phyloP scores from a whole-genome alignment of 306 rosid genomes.

The Corylus avellana region DNA sequence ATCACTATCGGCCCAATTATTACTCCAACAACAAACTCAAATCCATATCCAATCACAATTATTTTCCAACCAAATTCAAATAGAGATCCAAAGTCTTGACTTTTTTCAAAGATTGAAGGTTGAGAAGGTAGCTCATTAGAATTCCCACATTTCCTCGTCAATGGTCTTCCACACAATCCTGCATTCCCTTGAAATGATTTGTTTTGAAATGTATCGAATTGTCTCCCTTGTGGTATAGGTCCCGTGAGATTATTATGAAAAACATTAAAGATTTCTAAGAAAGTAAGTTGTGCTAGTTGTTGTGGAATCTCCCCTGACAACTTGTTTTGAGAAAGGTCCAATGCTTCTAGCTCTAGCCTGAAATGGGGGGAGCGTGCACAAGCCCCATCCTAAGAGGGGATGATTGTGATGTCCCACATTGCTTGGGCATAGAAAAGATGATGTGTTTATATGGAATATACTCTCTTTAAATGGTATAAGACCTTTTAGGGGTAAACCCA shows the following conservation, averaged over 20 bases:
- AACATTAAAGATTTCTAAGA: neutral
- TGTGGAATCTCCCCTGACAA: neutral
- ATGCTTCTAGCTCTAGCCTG: neutral
- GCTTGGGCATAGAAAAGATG: no score
- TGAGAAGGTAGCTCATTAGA: neutral
- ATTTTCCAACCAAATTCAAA: neutral
- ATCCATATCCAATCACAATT: neutral
- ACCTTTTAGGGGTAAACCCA: no score
- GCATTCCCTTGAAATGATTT: neutral
- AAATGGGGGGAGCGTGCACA: no score
- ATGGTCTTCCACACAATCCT: neutral
- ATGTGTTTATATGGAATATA: no score
- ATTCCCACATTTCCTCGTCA: neutral
- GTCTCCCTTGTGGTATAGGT: neutral
- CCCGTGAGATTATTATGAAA: neutral
- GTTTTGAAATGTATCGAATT: neutral
- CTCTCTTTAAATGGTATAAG: no score
- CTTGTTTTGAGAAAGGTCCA: neutral
- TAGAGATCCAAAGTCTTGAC: neutral
- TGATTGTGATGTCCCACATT: no score
- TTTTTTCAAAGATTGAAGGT: neutral
- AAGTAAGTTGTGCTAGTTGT: neutral
- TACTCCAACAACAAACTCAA: neutral
- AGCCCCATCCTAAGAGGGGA: no score
- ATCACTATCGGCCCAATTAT: neutral